Base-by-base conservation (phyloP, 495 filamentous ascomycete genomes). In the Tuber umbilicatum region DNA sequence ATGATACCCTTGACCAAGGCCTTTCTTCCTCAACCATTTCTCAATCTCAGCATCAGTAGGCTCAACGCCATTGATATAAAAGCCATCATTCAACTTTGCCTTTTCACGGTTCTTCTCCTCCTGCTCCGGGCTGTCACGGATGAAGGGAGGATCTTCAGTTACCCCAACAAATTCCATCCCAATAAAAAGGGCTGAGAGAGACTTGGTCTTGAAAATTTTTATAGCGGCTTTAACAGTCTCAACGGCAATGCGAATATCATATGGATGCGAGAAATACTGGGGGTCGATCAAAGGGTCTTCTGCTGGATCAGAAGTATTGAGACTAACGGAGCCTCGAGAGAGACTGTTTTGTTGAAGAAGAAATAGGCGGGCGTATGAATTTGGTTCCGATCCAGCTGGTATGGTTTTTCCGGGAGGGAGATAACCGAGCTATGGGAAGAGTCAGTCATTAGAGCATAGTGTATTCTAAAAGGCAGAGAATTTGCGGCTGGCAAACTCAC, bases 281-380 rank as follows among this genome's bases (percentile, higher is more conserved):
- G 89, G 88, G 78, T 91, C 86, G 76, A 91, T 89, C 0, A 84
- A 73, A 0, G 89, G 86, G n/a, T 87, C 85, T 12, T 84, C 87
- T 4, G 81, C 73, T 0, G 89, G 88, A 81, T 91, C 83, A 0
- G 86, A 81, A 1, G 89, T 89, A 40, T 86, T 84, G 38, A 92
- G 84, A 0, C 80, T 84, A 0, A 89, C 87, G 27, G 85, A 84
- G 39, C 91, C 91, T 6, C 80, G 81, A 1, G 79, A 68, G 42
- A 81, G 80, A 43, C 75, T 79, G 50, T 81, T 81, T 72, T 81
- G 80, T 16, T 79, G 70, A 6, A 77, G 42, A 16, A 79, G 50
- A 43, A 81, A 75, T 39, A 81, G 69, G n/a, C 79, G 77, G 14
- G 77, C 71, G 40, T 81, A 81, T 21, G 77, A 79, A 70, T 79